Conservation (phyloP, 2,329 filamentous ascomycete genomes). For the Zarea fungicola region DNA sequence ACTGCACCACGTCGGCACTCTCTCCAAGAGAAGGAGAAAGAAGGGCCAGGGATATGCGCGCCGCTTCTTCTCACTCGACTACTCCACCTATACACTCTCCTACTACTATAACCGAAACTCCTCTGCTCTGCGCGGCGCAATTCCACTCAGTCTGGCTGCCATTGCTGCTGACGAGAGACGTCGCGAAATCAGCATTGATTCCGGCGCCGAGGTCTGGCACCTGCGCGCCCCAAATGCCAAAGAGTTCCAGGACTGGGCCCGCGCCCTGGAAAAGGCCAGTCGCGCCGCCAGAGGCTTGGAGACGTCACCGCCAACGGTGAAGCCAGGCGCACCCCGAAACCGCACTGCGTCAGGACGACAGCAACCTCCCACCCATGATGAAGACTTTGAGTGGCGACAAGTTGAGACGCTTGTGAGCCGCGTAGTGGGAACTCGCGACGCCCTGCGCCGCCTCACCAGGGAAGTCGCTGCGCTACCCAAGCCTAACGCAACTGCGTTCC, state of each 20-base stretch:
- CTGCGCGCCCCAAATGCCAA: conserved; percentile 74
- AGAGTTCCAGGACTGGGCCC: conserved; percentile 85
- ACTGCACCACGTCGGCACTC: conserved; percentile 66
- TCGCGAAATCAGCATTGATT: conserved; percentile 92
- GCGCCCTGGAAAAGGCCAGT: conserved; percentile 77
- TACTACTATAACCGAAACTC: conserved; percentile 96
- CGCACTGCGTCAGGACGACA: conserved; percentile 20
- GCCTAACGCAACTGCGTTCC: conserved; percentile 25
- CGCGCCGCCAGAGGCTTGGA: conserved; percentile 55
- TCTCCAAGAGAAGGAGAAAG: conserved; percentile 89
- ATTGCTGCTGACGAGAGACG: conserved; percentile 84
- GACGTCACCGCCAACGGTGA: conserved; percentile 17
- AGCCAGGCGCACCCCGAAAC: conserved; percentile 16
- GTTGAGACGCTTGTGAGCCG: conserved; percentile 82
- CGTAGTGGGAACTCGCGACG: conserved; percentile 82
- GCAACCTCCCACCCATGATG: conserved; percentile 38
- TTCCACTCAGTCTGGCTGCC: conserved; percentile 85
- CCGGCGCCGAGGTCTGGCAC: conserved; percentile 96
- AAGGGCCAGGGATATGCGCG: conserved; percentile 89
- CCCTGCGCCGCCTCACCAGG: conserved; percentile 77
- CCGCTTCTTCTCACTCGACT: conserved; percentile 94
- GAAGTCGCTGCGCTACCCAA: conserved; percentile 61
- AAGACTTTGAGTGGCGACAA: conserved; percentile 80
- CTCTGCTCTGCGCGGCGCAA: conserved; percentile 83
- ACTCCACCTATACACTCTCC: conserved; percentile 86